Base-by-base conservation (phyloP, 2,329 filamentous ascomycete genomes). In the Phyllosticta paracitricarpa region DNA sequence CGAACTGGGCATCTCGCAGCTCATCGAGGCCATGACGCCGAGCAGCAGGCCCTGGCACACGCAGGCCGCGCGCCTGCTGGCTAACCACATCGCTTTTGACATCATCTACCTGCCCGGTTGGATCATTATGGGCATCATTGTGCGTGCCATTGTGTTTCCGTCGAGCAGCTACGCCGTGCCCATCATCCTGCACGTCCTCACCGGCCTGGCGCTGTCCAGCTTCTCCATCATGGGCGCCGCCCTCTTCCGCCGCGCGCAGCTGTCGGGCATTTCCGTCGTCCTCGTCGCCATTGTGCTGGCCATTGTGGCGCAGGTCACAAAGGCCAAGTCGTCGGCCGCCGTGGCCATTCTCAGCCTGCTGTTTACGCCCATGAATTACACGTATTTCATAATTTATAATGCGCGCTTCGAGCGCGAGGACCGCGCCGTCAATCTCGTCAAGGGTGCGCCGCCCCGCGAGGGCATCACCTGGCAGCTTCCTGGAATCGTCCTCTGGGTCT, bases 1-100 rank as follows among this genome's bases (percentile, higher is more conserved):
- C 61, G 92, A 97, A 76, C 79, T 85, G 17, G 92, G 91, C 62
- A 94, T 96, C 82, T 89, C 89, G 4, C 89, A 91, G 64, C 79
- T 97, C 28, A 84, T 97, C 53, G 92, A 97, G 73, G 88, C 90
- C 60, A 96, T 96, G 90, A 92, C 94, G 80, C 88, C 89, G 0
- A 89, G 89, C 61, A 81, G 81, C 60, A 81, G 81, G 56, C 78
- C 83, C 53, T 95, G 90, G 89, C 81, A 90, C 68, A 85, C 88
- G 9, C 89, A 93, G 74, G 83, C 85, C 24, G 87, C 88, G 1
- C 82, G 92, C n/a, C 80, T 96, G 14, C 70, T 92, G 8, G 86
- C 91, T 0, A 87, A 91, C 63, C 90, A 96, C 70, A 71, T 94
- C 26, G 84, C 91, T 0, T 94, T 96, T 68, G 85, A 89, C 62